phyloP scores from a whole-genome alignment of 768 basidiomycete species.

The Auricularia sp. region DNA sequence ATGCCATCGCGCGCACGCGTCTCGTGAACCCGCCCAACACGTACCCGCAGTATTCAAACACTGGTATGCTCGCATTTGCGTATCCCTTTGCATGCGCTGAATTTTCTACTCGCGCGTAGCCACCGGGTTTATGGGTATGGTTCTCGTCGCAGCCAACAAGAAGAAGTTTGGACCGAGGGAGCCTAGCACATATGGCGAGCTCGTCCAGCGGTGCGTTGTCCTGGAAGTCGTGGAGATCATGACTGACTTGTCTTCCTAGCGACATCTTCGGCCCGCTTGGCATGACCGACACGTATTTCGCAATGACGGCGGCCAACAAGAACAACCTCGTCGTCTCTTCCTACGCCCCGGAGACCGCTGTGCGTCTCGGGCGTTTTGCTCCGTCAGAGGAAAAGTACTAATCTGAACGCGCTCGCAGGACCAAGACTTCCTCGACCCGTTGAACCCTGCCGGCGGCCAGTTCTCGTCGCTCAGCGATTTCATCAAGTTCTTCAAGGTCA shows the following conservation, averaged over 20 bases:
- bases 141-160: slow-evolving; percentile 24
- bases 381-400: not conserved
- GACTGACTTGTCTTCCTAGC: no score
- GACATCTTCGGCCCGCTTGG: slow-evolving; percentile 41
- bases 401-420: slow-evolving; percentile 20
- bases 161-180: slow-evolving; percentile 10
- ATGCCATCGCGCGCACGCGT: slow-evolving; percentile 27
- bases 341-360: not conserved
- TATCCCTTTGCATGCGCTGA: no score
- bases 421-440: slow-evolving; percentile 26
- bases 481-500: slow-evolving; percentile 31
- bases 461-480: slow-evolving; percentile 40
- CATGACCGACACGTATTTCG: slow-evolving; percentile 35
- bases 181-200: slow-evolving; percentile 28
- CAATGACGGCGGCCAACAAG: slow-evolving; percentile 25
- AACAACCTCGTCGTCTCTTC: slow-evolving; percentile 27
- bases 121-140: slow-evolving; percentile 24
- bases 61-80: slow-evolving; percentile 11
- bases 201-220: slow-evolving; percentile 23
- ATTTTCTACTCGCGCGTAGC: slow-evolving; percentile 1
- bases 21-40: slow-evolving; percentile 35
- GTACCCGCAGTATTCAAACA: slow-evolving; percentile 34
- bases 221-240: no score
- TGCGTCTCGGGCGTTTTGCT: not conserved
- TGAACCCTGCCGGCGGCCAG: slow-evolving; percentile 40